A percentile compares a stretch with the other conserved stretches of the same genome.
Conservation (phyloP, 2,329 filamentous ascomycete genomes). For the Calonectria ilicicola region DNA sequence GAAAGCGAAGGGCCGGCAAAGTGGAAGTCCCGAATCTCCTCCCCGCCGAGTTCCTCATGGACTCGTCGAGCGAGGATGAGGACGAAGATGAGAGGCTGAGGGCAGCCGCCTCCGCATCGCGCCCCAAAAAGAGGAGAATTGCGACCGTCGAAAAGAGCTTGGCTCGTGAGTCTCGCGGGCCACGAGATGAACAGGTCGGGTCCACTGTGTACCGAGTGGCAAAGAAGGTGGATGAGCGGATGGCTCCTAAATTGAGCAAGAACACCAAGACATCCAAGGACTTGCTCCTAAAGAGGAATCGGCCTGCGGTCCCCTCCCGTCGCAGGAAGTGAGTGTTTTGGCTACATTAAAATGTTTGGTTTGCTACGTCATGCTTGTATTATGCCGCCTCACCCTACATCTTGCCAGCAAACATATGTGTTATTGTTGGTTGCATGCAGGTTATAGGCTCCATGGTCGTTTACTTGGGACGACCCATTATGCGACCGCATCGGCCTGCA, state of each 20-base stretch:
- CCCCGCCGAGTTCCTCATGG: slow-evolving; percentile 65
- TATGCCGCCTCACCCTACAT: background rate
- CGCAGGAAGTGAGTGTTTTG: slow-evolving; percentile 30
- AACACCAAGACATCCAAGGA: slow-evolving; percentile 56
- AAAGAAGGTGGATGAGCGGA: slow-evolving; percentile 56
- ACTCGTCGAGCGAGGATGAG: slow-evolving; percentile 61
- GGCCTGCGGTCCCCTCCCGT: slow-evolving; percentile 50
- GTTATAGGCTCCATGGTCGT: background rate
- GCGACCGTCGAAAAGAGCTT: slow-evolving; percentile 53
- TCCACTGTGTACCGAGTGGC: slow-evolving; percentile 66
- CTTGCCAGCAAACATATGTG: background rate
- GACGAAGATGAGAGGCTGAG: slow-evolving; percentile 43
- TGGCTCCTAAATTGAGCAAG: slow-evolving; percentile 63
- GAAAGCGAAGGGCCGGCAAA: slow-evolving; percentile 48
- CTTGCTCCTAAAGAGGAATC: slow-evolving; percentile 58
- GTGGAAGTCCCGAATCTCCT: slow-evolving; percentile 58
- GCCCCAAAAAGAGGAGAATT: slow-evolving; percentile 59
- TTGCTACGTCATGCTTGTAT: background rate
- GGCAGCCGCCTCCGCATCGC: slow-evolving; percentile 26
- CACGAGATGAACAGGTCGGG: slow-evolving; percentile 62
- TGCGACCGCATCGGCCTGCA: background rate
- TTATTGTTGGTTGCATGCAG: background rate
- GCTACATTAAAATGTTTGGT: background rate
- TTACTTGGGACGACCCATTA: background rate
- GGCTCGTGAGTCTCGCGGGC: slow-evolving; percentile 51